Percentiles rank a stretch among this genome's conserved stretches.
phyloP scores from a whole-genome alignment of 2,329 filamentous ascomycete species.

The Hymenoscyphus scutula region DNA sequence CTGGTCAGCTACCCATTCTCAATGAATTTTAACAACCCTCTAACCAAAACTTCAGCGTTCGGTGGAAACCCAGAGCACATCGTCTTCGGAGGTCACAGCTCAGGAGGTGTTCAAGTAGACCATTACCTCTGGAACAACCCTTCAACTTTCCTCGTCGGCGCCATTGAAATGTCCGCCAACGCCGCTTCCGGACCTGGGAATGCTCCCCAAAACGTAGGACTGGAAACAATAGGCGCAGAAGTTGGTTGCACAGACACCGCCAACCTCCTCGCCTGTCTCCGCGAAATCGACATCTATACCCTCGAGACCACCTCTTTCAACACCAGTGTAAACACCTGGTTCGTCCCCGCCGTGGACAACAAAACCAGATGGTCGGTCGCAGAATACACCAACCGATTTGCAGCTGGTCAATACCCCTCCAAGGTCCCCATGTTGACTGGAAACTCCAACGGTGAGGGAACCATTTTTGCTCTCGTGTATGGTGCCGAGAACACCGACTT shows the following conservation, averaged over 20 bases:
- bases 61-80: conserved; percentile 51
- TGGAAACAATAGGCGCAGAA: conserved; percentile 40
- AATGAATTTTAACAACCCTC: too few relatives aligned
- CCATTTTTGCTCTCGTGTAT: conserved; percentile 40
- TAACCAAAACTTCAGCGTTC: not conserved
- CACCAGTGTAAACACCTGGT: conserved; percentile 42
- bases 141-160: conserved; percentile 39
- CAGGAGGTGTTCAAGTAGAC: conserved; percentile 37
- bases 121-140: conserved; percentile 43
- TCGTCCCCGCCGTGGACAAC: conserved; percentile 41
- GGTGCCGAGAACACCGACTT: conserved; percentile 36
- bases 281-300: conserved; percentile 33
- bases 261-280: conserved; percentile 41
- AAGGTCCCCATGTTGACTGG: conserved; percentile 40
- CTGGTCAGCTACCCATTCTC: conserved; percentile 46
- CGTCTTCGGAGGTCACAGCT: conserved; percentile 51
- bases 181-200: conserved; percentile 41
- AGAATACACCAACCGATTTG: conserved; percentile 34
- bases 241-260: conserved; percentile 38
- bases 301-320: conserved; percentile 38
- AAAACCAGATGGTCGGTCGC: conserved; percentile 35
- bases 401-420: conserved; percentile 33
- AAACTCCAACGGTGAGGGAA: conserved; percentile 39
- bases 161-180: conserved; percentile 44
- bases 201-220: conserved; percentile 39